phyloP scores from a whole-genome alignment of 2,329 filamentous ascomycete genomes.

The Scedosporium aurantiacum region DNA sequence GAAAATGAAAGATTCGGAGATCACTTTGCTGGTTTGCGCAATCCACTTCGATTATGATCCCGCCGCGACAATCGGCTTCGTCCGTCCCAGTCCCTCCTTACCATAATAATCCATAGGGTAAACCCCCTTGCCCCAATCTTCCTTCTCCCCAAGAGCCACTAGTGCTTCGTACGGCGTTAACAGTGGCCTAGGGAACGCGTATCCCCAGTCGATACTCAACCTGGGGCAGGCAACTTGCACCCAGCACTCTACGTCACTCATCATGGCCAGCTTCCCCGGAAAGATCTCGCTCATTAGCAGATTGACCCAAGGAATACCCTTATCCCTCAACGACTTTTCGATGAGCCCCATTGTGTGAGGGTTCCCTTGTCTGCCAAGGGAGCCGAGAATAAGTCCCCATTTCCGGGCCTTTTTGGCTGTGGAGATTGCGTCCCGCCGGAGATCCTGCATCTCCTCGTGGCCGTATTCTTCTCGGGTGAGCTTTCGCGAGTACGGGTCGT shows the following conservation, averaged over 20 bases:
- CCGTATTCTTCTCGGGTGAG: constrained; percentile 87
- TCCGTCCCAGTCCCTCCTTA: constrained; percentile 79
- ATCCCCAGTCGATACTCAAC: constrained; percentile 97
- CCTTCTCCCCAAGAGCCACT: constrained; percentile 68
- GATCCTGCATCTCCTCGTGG: constrained; percentile 77
- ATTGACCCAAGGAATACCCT: constrained; percentile 72
- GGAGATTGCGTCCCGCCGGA: constrained; percentile 66
- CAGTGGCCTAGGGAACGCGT: constrained; percentile 80
- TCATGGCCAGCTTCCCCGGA: constrained; percentile 85
- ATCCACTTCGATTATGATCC: background rate
- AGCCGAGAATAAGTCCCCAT: constrained; percentile 92
- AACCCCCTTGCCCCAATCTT: constrained; percentile 64
- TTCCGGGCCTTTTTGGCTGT: constrained; percentile 67
- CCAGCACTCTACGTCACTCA: constrained; percentile 93
- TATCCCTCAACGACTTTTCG: constrained; percentile 60
- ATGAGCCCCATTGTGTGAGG: constrained; percentile 84
- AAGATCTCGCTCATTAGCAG: constrained; percentile 90
- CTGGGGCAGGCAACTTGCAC: constrained; percentile 96
- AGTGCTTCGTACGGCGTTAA: constrained; percentile 93
- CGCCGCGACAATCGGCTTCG: constrained; percentile 32
- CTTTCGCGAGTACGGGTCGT: constrained; percentile 89
- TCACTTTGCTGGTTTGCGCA: background rate
- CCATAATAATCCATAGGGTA: constrained; percentile 99
- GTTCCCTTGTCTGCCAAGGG: constrained; percentile 88
- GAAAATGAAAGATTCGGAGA: background rate